phyloP scores from a whole-genome alignment of 306 rosid species.

The Ochetophila trinervis region DNA sequence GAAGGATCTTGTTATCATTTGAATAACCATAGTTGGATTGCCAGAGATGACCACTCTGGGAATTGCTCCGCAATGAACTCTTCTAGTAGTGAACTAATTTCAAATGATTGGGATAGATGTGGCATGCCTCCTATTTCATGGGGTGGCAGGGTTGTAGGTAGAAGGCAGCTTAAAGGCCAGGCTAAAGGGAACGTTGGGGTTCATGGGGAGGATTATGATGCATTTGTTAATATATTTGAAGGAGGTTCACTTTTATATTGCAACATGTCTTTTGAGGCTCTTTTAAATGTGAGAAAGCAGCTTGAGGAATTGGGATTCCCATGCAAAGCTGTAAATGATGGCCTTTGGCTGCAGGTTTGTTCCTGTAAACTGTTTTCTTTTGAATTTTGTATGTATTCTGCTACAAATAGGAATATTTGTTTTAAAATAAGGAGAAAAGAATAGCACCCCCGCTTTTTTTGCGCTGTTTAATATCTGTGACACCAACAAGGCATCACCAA shows the following conservation, averaged over 20 bases:
- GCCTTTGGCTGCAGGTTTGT: constrained; percentile 95
- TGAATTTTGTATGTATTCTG: constrained; percentile 1
- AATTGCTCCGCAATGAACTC: constrained; percentile 61
- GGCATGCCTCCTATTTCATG: constrained; percentile 71
- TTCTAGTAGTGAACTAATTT: constrained; percentile 52
- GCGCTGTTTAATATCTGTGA: not conserved
- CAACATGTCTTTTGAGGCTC: constrained; percentile 96
- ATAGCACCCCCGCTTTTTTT: not conserved
- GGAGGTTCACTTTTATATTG: constrained; percentile 89
- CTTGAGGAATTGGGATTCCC: constrained; percentile 94
- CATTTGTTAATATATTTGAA: constrained; percentile 84
- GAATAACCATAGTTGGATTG: constrained; percentile 62
- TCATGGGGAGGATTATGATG: constrained; percentile 73
- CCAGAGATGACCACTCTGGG: constrained; percentile 60
- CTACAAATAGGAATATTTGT: not conserved
- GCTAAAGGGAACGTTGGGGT: constrained; percentile 55
- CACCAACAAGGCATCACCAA: not conserved
- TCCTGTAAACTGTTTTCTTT: constrained; percentile 9
- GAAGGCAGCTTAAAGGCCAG: constrained; percentile 67
- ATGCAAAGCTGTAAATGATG: constrained; percentile 96
- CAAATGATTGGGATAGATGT: constrained; percentile 85
- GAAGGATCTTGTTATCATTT: constrained; percentile 70
- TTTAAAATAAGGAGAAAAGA: not conserved
- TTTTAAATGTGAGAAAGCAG: constrained; percentile 80
- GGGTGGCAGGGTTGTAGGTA: constrained; percentile 81